A percentile compares a stretch with the other conserved stretches of the same genome.
phyloP scores from a whole-genome alignment of 1,284 basidiomycete species.

The Mixia osmundae region DNA sequence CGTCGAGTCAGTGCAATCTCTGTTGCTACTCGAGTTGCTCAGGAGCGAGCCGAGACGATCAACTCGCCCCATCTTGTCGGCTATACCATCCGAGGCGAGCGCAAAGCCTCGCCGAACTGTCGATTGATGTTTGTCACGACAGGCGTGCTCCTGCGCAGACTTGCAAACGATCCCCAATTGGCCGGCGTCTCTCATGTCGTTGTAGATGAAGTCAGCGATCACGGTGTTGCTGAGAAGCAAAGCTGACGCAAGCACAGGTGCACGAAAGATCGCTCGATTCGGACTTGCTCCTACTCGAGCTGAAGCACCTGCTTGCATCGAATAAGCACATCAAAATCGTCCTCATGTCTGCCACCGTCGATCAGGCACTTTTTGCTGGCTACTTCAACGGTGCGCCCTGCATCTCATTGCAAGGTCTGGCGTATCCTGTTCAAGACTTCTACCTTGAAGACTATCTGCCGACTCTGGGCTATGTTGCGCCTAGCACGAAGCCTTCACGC shows the following conservation, averaged over 20 bases:
- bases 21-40: conserved; percentile 63
- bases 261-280: conserved; percentile 59
- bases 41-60: conserved; percentile 49
- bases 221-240: conserved; percentile 8
- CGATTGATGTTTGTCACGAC: conserved; percentile 79
- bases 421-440: conserved; percentile 50
- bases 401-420: conserved; percentile 59
- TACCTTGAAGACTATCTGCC: conserved; percentile 50
- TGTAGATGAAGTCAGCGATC: conserved; percentile 43
- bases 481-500: conserved; percentile 21
- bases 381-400: conserved; percentile 64
- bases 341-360: conserved; percentile 50
- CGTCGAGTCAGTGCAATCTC: conserved; percentile 72
- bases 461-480: conserved; percentile 9
- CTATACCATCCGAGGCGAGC: conserved; percentile 78
- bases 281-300: conserved; percentile 77
- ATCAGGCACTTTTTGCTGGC: conserved; percentile 51
- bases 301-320: conserved; percentile 44
- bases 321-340: conserved; percentile 56
- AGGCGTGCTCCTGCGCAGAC: conserved; percentile 60
- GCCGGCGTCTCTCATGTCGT: conserved; percentile 56
- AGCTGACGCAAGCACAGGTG: conserved; percentile 31
- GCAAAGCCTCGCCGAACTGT: conserved; percentile 38
- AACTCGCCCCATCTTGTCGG: conserved; percentile 47
- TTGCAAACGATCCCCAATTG: conserved; percentile 54